A percentile compares a stretch with the other conserved stretches of the same genome.
Evolutionary conservation across 441 rosid species (phyloP).

Genomic region (Flueggea neowawraea): DNA sequence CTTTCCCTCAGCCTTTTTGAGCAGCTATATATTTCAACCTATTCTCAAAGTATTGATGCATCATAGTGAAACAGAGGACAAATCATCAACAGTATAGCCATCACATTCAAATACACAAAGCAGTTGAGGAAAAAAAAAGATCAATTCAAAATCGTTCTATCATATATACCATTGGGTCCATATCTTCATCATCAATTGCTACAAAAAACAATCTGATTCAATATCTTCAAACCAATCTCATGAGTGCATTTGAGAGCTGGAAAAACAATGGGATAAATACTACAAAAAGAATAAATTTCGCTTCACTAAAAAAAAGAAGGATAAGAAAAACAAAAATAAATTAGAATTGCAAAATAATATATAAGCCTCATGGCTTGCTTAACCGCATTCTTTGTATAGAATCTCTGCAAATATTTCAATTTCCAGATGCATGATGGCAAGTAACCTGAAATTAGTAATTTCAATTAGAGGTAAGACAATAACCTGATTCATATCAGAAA

Average conservation of each 20-base stretch:
- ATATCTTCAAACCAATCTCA: too few species aligned
- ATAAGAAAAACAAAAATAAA: too few species aligned
- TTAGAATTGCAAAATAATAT: too few species aligned
- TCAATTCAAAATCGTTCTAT: not conserved
- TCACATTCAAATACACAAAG: not conserved
- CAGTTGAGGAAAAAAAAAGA: not conserved
- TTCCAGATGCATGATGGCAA: not conserved
- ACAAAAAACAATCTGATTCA: too few species aligned
- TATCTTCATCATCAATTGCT: constrained; percentile 69
- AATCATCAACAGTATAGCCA: not conserved
- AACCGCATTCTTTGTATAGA: too few species aligned
- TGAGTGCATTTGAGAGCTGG: too few species aligned
- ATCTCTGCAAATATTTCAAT: too few species aligned
- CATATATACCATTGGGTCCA: constrained; percentile 70
- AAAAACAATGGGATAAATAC: too few species aligned
- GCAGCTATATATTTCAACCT: constrained; percentile 56
- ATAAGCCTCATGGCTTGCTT: too few species aligned
- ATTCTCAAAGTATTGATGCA: constrained; percentile 79
- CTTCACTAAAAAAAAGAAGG: too few species aligned
- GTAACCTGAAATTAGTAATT: not conserved
- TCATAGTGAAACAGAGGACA: constrained; percentile 4
- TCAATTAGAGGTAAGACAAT: constrained; percentile 24
- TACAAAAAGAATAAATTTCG: too few species aligned
- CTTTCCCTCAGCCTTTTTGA: constrained; percentile 55
- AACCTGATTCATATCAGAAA: constrained; percentile 99